Conservation (phyloP, 768 basidiomycete species). For the Pisolithus orientalis region DNA sequence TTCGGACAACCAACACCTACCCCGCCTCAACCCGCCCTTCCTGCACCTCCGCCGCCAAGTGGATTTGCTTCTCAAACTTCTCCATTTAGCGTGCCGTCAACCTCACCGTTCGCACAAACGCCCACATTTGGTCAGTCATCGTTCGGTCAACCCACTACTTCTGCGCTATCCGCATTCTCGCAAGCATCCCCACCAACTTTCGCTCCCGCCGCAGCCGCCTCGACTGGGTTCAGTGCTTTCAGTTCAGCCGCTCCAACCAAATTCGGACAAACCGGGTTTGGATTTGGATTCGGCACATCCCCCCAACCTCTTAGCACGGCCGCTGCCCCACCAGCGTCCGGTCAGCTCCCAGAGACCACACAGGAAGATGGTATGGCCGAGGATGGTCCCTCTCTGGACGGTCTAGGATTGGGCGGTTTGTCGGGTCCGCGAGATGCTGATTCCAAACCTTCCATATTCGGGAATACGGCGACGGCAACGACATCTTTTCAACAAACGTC, state of each 20-base stretch:
- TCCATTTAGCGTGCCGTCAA: conserved; percentile 9
- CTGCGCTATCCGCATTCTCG: conserved; percentile 18
- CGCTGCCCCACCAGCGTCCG: not conserved
- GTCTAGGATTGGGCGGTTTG: conserved; percentile 24
- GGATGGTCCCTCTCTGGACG: conserved; percentile 24
- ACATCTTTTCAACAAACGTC: conserved; percentile 11
- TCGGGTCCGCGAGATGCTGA: conserved; percentile 18
- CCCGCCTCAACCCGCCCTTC: conserved; percentile 19
- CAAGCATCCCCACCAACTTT: conserved; percentile 16
- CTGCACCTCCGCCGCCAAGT: conserved; percentile 32
- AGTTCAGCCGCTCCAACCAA: conserved; percentile 24
- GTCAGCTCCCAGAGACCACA: conserved; percentile 2
- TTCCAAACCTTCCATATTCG: conserved; percentile 28
- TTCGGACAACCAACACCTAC: not conserved
- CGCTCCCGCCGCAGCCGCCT: conserved; percentile 12
- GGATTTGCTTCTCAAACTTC: conserved; percentile 19
- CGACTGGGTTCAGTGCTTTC: conserved; percentile 28
- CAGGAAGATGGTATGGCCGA: conserved; percentile 31
- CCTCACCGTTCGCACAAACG: conserved; percentile 29
- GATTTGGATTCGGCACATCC: conserved; percentile 13
- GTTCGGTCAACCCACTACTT: conserved; percentile 13
- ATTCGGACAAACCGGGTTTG: conserved; percentile 28
- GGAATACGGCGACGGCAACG: conserved; percentile 12
- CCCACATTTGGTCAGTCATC: conserved; percentile 14
- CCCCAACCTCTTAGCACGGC: conserved; percentile 2